Conservation (phyloP, 1,284 basidiomycete species). For the Ustilago nuda region DNA sequence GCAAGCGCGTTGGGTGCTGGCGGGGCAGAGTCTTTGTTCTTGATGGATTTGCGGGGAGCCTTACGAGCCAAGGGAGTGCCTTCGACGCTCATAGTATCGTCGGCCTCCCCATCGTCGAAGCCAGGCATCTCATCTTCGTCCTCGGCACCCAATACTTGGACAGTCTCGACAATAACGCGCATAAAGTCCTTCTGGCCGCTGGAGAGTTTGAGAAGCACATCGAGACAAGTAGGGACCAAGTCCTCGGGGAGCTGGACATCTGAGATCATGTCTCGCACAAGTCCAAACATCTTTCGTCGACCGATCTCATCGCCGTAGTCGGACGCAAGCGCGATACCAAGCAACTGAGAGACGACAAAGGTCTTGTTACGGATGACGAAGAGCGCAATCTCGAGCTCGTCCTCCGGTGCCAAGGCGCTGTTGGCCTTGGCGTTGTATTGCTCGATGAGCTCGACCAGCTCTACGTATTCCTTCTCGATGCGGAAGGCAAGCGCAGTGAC, state of each 20-base stretch:
- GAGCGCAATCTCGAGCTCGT: constrained; percentile 45
- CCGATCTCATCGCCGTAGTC: constrained; percentile 97
- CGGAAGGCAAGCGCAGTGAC: constrained; percentile 89
- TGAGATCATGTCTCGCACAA: constrained; percentile 73
- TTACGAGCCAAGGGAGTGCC: constrained; percentile 43
- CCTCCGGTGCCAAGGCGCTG: constrained; percentile 34
- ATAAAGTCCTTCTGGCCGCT: constrained; percentile 90
- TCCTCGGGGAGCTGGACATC: constrained; percentile 82
- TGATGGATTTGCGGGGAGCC: constrained; percentile 46
- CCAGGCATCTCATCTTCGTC: constrained; percentile 70
- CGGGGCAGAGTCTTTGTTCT: constrained; percentile 23
- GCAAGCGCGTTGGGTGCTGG: constrained; percentile 41
- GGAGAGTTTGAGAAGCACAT: constrained; percentile 85
- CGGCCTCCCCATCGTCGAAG: constrained; percentile 43
- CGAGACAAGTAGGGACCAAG: constrained; percentile 84
- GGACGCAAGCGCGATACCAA: constrained; percentile 82
- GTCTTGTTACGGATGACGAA: constrained; percentile 71
- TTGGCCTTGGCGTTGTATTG: constrained; percentile 42
- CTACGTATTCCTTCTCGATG: constrained; percentile 76
- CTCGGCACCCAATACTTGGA: constrained; percentile 73
- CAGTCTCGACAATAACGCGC: constrained; percentile 91
- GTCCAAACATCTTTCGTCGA: constrained; percentile 83
- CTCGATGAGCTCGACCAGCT: constrained; percentile 51
- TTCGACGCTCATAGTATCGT: constrained; percentile 48
- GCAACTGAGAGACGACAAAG: constrained; percentile 83